Percentiles rank a stretch among this genome's conserved stretches.
These are phyloP conservation scores for Malassezia yamatoensis DNA, from an alignment of 1,284 basidiomycete genomes.

Conservation along the genomic window DNA sequence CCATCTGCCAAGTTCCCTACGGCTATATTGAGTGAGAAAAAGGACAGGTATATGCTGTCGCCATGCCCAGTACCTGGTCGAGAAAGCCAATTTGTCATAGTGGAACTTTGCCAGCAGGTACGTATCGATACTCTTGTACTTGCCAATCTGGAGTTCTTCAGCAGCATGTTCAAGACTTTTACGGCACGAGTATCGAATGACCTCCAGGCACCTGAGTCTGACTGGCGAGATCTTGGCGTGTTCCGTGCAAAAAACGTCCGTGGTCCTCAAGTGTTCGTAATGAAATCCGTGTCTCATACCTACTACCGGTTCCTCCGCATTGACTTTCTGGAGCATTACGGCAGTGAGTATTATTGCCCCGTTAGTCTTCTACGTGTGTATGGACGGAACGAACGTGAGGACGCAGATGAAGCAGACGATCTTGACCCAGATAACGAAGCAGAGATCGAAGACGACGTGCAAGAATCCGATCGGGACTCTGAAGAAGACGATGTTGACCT, in stretches of 20 bases:
- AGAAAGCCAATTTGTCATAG: conserved; percentile 66
- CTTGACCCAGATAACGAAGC: conserved; percentile 42
- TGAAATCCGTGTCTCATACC: conserved; percentile 21
- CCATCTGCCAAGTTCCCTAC: conserved; percentile 71
- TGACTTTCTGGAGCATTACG: conserved; percentile 87
- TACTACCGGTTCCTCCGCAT: conserved; percentile 71
- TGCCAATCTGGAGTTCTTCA: conserved; percentile 96
- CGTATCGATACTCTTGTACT: conserved; percentile 88
- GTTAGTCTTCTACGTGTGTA: conserved; percentile 85
- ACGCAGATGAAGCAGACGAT: conserved; percentile 65
- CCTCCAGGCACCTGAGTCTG: conserved; percentile 59
- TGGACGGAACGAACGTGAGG: conserved; percentile 89
- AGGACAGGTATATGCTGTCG: conserved; percentile 92
- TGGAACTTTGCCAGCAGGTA: conserved; percentile 95
- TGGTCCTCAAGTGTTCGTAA: conserved; percentile 66
- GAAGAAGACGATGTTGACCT: neutral
- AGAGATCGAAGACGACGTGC: neutral
- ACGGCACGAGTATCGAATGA: conserved; percentile 72
- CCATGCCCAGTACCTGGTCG: conserved; percentile 59
- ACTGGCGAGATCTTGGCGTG: conserved; percentile 56
- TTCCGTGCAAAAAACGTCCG: conserved; percentile 80
- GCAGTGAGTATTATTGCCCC: conserved; percentile 91
- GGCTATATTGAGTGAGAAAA: conserved; percentile 75
- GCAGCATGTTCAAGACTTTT: conserved; percentile 87
- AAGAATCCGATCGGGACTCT: conserved; percentile 4